Percentiles rank a stretch among this genome's conserved stretches.
Conservation (phyloP, 2,329 filamentous ascomycete species). For the Daldinia eschscholtzii region DNA sequence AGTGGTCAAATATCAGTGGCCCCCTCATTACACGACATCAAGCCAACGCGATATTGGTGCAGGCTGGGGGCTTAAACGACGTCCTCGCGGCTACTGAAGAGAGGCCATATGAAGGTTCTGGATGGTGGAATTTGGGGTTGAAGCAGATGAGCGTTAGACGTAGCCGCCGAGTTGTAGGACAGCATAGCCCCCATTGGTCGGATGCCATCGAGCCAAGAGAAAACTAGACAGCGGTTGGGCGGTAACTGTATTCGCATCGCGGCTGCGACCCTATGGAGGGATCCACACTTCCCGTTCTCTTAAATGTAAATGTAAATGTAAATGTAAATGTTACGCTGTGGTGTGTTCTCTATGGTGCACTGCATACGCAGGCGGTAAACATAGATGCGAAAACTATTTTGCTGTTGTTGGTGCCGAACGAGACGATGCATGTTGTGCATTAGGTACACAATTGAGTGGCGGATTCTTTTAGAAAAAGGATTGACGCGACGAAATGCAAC, state of each 20-base stretch:
- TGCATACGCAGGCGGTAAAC: constrained; percentile 28
- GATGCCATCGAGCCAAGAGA: constrained; percentile 39
- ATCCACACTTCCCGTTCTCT: constrained; percentile 36
- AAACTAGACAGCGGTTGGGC: constrained; percentile 46
- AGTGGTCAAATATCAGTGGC: constrained; percentile 35
- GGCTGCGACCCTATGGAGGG: constrained; percentile 46
- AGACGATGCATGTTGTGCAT: constrained; percentile 16
- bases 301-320: background rate
- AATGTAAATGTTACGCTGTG: constrained; percentile 21
- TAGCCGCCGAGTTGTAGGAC: constrained; percentile 48
- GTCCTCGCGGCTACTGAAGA: constrained; percentile 47
- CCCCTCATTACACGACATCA: constrained; percentile 33
- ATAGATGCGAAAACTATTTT: constrained; percentile 3
- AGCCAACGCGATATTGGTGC: constrained; percentile 25
- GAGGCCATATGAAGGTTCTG: constrained; percentile 46
- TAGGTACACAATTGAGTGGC: no score
- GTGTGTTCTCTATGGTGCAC: background rate
- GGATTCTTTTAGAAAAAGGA: no score
- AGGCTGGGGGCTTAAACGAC: constrained; percentile 21
- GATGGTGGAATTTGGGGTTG: constrained; percentile 46
- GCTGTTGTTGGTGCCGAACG: constrained; percentile 2
- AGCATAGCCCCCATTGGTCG: constrained; percentile 44
- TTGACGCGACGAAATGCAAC: no score
- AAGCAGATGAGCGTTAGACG: constrained; percentile 50
- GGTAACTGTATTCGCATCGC: constrained; percentile 48